Percentiles rank a stretch among this genome's conserved stretches.
Conservation (phyloP, 139 green algal species). For the Klebsormidium nitens region DNA sequence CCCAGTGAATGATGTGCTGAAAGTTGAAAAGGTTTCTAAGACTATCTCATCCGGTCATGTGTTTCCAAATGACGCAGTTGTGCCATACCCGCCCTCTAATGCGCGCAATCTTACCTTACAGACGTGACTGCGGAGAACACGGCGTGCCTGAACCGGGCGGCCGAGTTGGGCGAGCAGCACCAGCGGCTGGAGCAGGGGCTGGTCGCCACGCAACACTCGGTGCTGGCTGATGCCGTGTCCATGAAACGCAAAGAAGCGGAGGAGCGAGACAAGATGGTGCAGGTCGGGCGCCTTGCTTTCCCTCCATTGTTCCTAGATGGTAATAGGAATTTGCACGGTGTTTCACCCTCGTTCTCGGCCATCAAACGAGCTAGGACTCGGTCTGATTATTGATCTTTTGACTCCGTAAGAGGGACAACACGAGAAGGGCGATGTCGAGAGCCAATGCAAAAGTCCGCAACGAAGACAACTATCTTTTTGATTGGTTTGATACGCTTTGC, state of each 20-base stretch:
- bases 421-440: background rate
- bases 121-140: constrained; percentile 63
- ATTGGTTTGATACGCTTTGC: background rate
- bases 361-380: too few relatives aligned
- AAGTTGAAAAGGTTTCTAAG: too few relatives aligned
- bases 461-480: background rate
- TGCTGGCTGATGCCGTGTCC: constrained; percentile 45
- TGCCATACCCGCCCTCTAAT: background rate
- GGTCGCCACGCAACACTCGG: constrained; percentile 44
- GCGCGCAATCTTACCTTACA: background rate
- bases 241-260: constrained; percentile 44
- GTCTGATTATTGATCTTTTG: too few relatives aligned
- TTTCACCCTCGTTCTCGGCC: too few relatives aligned
- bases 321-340: background rate
- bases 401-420: background rate
- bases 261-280: constrained; percentile 58
- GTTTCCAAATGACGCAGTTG: too few relatives aligned
- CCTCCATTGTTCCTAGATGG: background rate
- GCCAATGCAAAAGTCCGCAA: background rate
- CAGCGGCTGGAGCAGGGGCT: constrained; percentile 46
- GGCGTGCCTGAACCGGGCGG: constrained; percentile 51
- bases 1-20: too few relatives aligned
- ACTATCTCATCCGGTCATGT: too few relatives aligned
- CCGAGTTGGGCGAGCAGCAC: constrained; percentile 50
- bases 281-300: background rate